Evolutionary conservation across 495 filamentous ascomycete species (phyloP), one percentile per base, ranked within the genome.

Genomic region (Xanthoparmelia taractica): DNA sequence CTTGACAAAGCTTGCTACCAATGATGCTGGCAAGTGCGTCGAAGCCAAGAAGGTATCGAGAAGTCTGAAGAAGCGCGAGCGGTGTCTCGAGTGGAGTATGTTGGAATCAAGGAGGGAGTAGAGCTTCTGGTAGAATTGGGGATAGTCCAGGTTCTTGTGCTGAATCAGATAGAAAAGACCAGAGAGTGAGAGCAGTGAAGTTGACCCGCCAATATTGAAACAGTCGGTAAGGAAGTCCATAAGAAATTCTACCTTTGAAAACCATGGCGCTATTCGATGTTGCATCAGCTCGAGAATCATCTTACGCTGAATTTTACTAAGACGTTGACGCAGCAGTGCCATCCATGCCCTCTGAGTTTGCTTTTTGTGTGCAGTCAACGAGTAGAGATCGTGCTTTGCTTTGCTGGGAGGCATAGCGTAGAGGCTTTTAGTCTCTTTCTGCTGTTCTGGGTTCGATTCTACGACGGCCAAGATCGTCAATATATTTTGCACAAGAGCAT

Each of bases 201-300:
- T 89, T 8, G 89, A 85, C 60, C 94, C 94, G 58, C 95, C 92
- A 23, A 83, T 73, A 67, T 96, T 83, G 75, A 93, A 97, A 20
- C 86, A 92, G 73, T 96, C 92, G 3, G 91, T 96, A 43, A 99
- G 76, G 75, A 97, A 97, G 77, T 99, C 95, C 87, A 97, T 92
- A n/a, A 99, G 80, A 11, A 93, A 78, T 69, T 96, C 91, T 8
- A 88, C 85, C 41, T 88, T 86, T 40, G 74, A 81, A 74, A 97
- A 96, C 88, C 89, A 93, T 1, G 94, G 92, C 56, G 88, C 86
- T 59, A 97, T 92, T 25, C 80, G 83, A 64, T 79, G 78, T 7
- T 89, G 80, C 79, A 96, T 87, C 58, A 85, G 78, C 23, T 84
- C 80, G 34, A 99, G 77, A 1, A 96, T 76, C 40, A 79, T 76